Evolutionary conservation across 108 stramenopile species (phyloP).

Genomic region (Asterionellopsis glacialis): DNA sequence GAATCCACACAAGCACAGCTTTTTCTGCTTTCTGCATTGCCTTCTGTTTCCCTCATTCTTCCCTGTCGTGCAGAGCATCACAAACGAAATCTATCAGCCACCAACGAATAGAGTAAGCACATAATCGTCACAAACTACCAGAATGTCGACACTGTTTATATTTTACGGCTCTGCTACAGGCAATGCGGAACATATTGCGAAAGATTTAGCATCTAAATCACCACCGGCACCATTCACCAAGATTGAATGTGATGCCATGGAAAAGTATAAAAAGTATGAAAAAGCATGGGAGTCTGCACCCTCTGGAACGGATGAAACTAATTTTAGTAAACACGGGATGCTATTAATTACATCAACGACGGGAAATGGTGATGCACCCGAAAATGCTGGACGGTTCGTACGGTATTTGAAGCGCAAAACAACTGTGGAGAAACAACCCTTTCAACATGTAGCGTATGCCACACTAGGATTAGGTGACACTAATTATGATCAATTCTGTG

Average conservation of each 20-base stretch:
- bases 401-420: slow-evolving; percentile 64
- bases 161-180: slow-evolving; percentile 86
- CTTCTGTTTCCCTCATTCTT: no score
- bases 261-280: slow-evolving; percentile 58
- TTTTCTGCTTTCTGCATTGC: no score
- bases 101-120: no score
- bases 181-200: slow-evolving; percentile 81
- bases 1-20: no score
- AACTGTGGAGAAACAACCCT: slow-evolving; percentile 23
- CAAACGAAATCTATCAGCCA: no score
- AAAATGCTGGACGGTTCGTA: slow-evolving; percentile 76
- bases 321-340: slow-evolving; percentile 42
- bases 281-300: slow-evolving; percentile 19
- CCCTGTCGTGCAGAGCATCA: no score
- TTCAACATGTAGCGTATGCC: slow-evolving; percentile 49
- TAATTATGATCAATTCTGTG: slow-evolving; percentile 89
- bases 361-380: slow-evolving; percentile 91
- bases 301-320: no score
- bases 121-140: no score
- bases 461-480: slow-evolving; percentile 89
- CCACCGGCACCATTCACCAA: slow-evolving; percentile 17
- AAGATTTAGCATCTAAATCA: slow-evolving; percentile 45
- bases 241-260: slow-evolving; percentile 49
- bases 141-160: slow-evolving; percentile 30
- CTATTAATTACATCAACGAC: slow-evolving; percentile 82